Evolutionary conservation across 495 filamentous ascomycete genomes (phyloP).

Genomic region (Penicillium desertorum): DNA sequence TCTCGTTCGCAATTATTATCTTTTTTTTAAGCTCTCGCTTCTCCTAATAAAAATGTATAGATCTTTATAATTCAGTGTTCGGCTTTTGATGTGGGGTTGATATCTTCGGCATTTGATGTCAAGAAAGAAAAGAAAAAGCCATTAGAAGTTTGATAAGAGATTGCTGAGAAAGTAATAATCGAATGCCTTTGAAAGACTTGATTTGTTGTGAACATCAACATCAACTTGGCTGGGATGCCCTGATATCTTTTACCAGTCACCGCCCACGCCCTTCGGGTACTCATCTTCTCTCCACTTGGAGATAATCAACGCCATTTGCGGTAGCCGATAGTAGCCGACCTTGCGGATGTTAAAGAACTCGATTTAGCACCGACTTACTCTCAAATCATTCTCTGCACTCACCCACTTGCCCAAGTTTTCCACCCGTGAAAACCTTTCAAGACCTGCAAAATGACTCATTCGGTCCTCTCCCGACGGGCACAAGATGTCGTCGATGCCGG

Average conservation of each 20-base stretch:
- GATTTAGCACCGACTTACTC: too few species aligned
- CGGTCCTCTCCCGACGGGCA: constrained; percentile 23
- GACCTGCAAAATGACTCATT: constrained; percentile 11
- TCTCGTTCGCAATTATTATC: neutral
- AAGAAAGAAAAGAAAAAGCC: neutral
- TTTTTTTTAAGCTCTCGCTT: too few species aligned
- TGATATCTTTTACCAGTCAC: neutral
- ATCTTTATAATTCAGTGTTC: neutral
- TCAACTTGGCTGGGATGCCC: too few species aligned
- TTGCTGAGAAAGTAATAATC: neutral
- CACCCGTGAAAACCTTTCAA: neutral
- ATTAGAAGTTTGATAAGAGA: neutral
- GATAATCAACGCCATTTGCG: neutral
- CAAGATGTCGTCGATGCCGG: constrained; percentile 14
- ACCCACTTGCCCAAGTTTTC: neutral
- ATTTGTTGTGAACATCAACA: neutral
- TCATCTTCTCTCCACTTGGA: too few species aligned
- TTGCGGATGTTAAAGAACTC: neutral
- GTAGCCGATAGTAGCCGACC: neutral
- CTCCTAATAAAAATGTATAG: too few species aligned
- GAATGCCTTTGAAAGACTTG: too few species aligned
- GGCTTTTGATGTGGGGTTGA: neutral
- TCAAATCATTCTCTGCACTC: neutral
- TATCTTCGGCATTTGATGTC: neutral
- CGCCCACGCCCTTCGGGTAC: neutral